phyloP scores from a whole-genome alignment of 78 protist genomes.

The Dictyostelium citrinum region DNA sequence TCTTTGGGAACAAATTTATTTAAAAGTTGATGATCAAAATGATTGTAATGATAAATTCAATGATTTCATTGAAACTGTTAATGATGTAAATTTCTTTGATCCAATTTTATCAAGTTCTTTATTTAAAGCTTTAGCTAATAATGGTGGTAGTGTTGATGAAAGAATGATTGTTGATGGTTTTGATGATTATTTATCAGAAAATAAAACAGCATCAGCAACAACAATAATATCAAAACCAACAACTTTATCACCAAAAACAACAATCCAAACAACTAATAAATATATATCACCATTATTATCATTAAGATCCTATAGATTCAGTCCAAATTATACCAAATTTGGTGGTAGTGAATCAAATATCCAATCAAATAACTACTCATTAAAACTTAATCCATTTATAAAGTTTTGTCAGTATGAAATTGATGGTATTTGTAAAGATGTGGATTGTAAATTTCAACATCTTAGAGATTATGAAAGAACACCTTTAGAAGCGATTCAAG shows the following conservation, averaged over 20 bases:
- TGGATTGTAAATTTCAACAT: conserved; percentile 35
- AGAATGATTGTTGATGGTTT: not conserved
- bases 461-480: conserved; percentile 18
- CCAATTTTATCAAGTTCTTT: not conserved
- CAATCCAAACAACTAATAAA: not conserved
- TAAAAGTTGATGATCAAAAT: not conserved
- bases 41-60: not conserved
- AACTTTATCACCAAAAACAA: not conserved
- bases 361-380: conserved; percentile 8
- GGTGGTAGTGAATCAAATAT: not conserved
- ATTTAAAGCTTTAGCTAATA: not conserved
- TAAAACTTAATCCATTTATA: conserved; percentile 18
- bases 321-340: not conserved
- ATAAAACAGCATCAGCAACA: not conserved
- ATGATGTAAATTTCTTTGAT: not conserved
- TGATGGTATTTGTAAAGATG: conserved; percentile 57
- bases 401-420: conserved; percentile 55
- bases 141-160: not conserved
- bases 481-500: conserved; percentile 18
- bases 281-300: conserved; percentile 37
- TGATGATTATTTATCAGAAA: not conserved
- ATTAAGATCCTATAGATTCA: conserved; percentile 34
- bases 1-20: not conserved
- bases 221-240: not conserved
- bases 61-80: not conserved